These are phyloP conservation scores for Colletotrichum coccodes DNA, from an alignment of 2,329 filamentous ascomycete genomes.

Conservation along the genomic window DNA sequence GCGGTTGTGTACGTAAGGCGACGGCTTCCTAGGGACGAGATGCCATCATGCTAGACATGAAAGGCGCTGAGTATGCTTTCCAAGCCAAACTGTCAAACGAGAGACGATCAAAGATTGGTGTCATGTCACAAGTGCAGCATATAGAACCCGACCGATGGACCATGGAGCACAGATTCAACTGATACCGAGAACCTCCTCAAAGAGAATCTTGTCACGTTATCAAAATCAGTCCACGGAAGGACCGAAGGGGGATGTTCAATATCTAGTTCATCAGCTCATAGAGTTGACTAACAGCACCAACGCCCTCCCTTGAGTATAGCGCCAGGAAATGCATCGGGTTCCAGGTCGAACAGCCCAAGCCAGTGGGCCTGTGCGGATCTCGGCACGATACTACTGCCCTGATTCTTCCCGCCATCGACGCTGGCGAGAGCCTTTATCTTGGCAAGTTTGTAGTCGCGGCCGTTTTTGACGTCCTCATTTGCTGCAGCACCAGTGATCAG, in stretches of 20 bases:
- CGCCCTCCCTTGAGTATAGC: constrained; percentile 39
- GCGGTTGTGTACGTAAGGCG: too few relatives aligned
- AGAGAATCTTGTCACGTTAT: too few relatives aligned
- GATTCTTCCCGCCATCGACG: constrained; percentile 38
- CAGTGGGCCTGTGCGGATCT: constrained; percentile 41
- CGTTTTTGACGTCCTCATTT: constrained; percentile 50
- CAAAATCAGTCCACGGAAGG: too few relatives aligned
- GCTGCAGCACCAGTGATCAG: constrained; percentile 56
- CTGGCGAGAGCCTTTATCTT: constrained; percentile 44
- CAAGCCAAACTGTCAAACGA: too few relatives aligned
- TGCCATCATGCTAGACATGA: too few relatives aligned
- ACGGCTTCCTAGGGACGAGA: too few relatives aligned
- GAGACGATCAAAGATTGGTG: too few relatives aligned
- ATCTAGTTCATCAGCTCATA: constrained; percentile 5
- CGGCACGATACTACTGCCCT: constrained; percentile 40
- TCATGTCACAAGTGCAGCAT: too few relatives aligned
- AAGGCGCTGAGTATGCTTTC: too few relatives aligned
- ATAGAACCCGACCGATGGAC: too few relatives aligned
- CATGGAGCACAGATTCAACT: too few relatives aligned
- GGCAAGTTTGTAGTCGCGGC: constrained; percentile 29
- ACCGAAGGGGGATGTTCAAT: not conserved
- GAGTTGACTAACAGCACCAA: constrained; percentile 38
- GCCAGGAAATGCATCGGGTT: constrained; percentile 39
- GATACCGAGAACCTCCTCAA: too few relatives aligned
- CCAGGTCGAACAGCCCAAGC: constrained; percentile 41